A percentile compares a stretch with the other conserved stretches of the same genome.
These are phyloP conservation scores for Avena insularis DNA, from an alignment of 176 grass and related monocot species.

Conservation along the genomic window DNA sequence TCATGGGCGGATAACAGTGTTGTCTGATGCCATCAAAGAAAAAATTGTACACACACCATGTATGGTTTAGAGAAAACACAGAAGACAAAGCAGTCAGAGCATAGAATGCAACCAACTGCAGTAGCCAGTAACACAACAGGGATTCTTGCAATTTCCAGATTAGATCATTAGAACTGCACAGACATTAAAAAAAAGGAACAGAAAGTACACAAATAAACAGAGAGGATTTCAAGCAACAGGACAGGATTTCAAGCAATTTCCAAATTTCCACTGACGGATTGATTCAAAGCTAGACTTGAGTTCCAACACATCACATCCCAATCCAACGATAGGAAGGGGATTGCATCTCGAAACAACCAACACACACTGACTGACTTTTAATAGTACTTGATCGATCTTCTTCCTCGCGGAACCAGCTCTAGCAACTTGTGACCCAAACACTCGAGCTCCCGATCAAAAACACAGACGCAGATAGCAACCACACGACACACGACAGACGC, in stretches of 20 bases:
- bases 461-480: not conserved
- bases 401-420: constrained; percentile 26
- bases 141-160: too few relatives aligned
- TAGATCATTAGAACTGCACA: too few relatives aligned
- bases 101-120: too few relatives aligned
- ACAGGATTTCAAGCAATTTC: not conserved
- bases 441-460: constrained; percentile 32
- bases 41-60: too few relatives aligned
- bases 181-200: too few relatives aligned
- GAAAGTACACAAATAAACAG: too few relatives aligned
- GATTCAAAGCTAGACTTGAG: not conserved
- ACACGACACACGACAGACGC: not conserved
- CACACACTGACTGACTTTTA: not conserved
- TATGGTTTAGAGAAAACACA: too few relatives aligned
- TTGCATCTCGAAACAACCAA: constrained; percentile 5
- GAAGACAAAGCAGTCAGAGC: too few relatives aligned
- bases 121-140: too few relatives aligned
- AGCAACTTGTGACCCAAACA: not conserved
- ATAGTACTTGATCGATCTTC: not conserved
- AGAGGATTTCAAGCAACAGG: too few relatives aligned
- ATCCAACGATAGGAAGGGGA: not conserved
- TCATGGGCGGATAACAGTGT: too few relatives aligned
- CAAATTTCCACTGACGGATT: not conserved
- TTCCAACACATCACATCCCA: constrained; percentile 29
- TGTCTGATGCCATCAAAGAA: too few relatives aligned